A percentile compares a stretch with the other conserved stretches of the same genome.
phyloP scores from a whole-genome alignment of 1,284 basidiomycete genomes.

The Somion occarium region DNA sequence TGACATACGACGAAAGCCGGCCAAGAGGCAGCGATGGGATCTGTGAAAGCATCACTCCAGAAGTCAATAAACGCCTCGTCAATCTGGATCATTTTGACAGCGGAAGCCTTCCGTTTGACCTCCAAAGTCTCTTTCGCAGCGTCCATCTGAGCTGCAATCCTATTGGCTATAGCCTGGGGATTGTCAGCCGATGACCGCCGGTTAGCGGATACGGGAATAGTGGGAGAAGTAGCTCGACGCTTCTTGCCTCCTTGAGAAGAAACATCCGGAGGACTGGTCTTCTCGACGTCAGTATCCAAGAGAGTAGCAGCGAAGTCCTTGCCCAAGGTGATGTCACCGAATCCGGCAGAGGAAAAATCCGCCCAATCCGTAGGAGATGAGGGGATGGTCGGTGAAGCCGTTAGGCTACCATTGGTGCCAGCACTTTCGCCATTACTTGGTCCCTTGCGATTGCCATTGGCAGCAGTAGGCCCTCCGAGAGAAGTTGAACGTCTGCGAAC shows the following conservation, averaged over 20 bases:
- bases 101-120: conserved; percentile 31
- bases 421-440: conserved; percentile 6
- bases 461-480: conserved; percentile 12
- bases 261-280: conserved; percentile 38
- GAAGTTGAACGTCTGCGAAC: conserved; percentile 24
- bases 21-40: conserved; percentile 58
- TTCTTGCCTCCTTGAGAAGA: conserved; percentile 24
- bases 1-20: conserved; percentile 65
- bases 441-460: conserved; percentile 18
- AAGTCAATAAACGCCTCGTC: conserved; percentile 79
- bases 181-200: conserved; percentile 26
- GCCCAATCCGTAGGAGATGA: conserved; percentile 32
- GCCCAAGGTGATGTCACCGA: conserved; percentile 39
- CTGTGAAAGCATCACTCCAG: conserved; percentile 65
- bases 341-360: conserved; percentile 58
- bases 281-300: conserved; percentile 55
- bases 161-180: conserved; percentile 11
- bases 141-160: conserved; percentile 7
- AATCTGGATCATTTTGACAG: conserved; percentile 47
- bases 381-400: conserved; percentile 10
- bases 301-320: conserved; percentile 53
- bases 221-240: conserved; percentile 25
- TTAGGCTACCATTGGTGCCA: conserved; percentile 10
- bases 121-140: neutral
- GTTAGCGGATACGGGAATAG: conserved; percentile 11